phyloP scores from a whole-genome alignment of 176 grass and related monocot genomes.

The Oryza meridionalis region DNA sequence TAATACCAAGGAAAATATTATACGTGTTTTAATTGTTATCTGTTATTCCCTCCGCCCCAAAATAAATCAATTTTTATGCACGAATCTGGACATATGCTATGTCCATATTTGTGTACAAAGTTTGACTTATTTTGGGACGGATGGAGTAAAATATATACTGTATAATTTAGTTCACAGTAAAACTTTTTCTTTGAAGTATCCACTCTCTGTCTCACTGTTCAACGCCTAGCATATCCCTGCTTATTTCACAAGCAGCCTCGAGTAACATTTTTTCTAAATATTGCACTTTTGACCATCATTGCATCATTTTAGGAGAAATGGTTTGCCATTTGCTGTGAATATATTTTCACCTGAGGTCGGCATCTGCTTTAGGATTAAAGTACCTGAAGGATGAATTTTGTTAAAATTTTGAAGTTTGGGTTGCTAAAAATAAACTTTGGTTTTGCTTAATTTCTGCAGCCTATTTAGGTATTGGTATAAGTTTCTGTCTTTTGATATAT shows the following conservation, averaged over 20 bases:
- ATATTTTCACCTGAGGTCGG: not conserved
- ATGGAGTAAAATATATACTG: not conserved
- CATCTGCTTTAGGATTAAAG: slow-evolving; percentile 30
- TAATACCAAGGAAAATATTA: no score
- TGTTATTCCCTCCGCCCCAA: not conserved
- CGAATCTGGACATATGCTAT: no score
- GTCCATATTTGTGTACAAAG: no score
- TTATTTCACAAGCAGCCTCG: slow-evolving; percentile 11
- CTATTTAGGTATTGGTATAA: slow-evolving; percentile 11
- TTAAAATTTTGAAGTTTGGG: slow-evolving; percentile 5
- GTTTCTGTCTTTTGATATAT: slow-evolving; percentile 34
- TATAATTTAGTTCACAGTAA: not conserved
- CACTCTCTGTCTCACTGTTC: slow-evolving; percentile 2
- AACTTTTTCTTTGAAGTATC: not conserved
- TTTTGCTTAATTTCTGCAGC: slow-evolving; percentile 16
- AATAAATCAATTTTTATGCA: no score
- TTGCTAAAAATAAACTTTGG: not conserved
- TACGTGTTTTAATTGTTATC: not conserved
- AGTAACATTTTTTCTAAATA: not conserved
- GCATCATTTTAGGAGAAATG: not conserved
- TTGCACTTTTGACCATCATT: not conserved
- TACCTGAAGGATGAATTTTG: not conserved
- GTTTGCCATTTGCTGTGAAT: slow-evolving; percentile 29
- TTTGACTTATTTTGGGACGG: no score
- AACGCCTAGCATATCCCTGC: not conserved